Evolutionary conservation across 2,329 filamentous ascomycete species (phyloP), one percentile per base, ranked within the genome.

Genomic region (Colletotrichum zoysiae): DNA sequence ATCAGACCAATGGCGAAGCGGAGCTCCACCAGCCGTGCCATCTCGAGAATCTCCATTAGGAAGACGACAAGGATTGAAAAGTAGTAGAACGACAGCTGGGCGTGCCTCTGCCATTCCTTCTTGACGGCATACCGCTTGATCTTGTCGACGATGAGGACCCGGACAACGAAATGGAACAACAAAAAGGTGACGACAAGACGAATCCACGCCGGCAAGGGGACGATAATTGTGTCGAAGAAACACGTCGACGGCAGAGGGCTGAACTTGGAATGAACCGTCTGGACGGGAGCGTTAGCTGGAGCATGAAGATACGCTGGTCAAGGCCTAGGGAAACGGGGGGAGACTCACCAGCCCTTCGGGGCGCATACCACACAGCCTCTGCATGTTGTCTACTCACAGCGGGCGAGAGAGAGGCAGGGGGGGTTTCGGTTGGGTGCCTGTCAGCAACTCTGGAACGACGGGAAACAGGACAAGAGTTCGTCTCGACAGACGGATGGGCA

Each of bases 211-310:
- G 77, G 77, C 30, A 77, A 67, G 7, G 77, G 77, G 7, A 71
- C 73, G 12, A 78, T 67, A 38, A 77, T 55, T 16, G 67, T 62
- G 69, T 78, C 77, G 70, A 78, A 78, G 67, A 77, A 77, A 73
- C 77, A 78, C 51, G 76, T 76, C 18, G 77, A 77, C 14, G 76
- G 76, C 11, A 78, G 73, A 26, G 74, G 74, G 20, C 65, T 46
- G 38, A 70, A 74, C 46, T 57, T 64, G 26, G 71, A 73, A 14
- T 66, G 46, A 9, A 40, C 50, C 48, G 68, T 62, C 71, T 73
- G 20, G 50, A 23, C 6, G 9, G 14, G 30, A 48, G 40, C 16
- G 35, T 71, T 59, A 71, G 69, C 58, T 33, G 30, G 5, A 50
- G 20, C 48, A 33, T 23, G 16, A 11, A 23, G 20, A 33, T 18